Evolutionary conservation across 768 basidiomycete species (phyloP).

Genomic region (Cystofilobasidium macerans): DNA sequence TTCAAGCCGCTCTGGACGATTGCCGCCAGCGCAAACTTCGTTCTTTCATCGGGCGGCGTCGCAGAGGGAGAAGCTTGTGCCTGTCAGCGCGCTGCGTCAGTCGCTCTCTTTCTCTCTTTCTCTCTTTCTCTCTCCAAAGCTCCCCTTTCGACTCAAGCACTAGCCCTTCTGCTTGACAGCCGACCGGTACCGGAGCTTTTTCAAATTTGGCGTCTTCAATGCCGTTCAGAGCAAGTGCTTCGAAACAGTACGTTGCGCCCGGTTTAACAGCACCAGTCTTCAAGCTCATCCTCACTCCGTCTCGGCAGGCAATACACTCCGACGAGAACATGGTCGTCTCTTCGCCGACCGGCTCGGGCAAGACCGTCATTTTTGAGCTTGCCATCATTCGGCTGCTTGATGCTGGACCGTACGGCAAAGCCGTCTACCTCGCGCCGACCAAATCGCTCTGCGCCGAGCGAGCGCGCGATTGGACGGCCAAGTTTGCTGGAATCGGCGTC

Average conservation of each 20-base stretch:
- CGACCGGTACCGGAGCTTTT: slow-evolving; percentile 64
- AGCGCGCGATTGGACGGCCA: slow-evolving; percentile 66
- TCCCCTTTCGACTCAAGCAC: neutral
- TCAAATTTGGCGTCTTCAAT: slow-evolving; percentile 86
- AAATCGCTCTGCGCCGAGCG: slow-evolving; percentile 86
- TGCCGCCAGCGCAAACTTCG: neutral
- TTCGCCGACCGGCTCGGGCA: slow-evolving; percentile 92
- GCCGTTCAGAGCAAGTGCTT: slow-evolving; percentile 78
- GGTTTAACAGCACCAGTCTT: neutral
- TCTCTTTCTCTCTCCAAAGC: too few species aligned
- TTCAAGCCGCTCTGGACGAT: neutral
- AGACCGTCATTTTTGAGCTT: slow-evolving; percentile 80
- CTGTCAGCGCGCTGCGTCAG: slow-evolving; percentile 17
- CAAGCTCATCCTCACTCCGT: neutral
- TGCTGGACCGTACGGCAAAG: slow-evolving; percentile 46
- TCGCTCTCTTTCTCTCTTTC: neutral
- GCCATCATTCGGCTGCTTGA: slow-evolving; percentile 66
- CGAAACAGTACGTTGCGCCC: slow-evolving; percentile 48
- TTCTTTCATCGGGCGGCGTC: neutral
- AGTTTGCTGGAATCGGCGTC: slow-evolving; percentile 64
- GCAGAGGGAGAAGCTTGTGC: neutral
- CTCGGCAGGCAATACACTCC: slow-evolving; percentile 46
- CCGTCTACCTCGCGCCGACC: slow-evolving; percentile 86
- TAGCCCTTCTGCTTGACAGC: slow-evolving; percentile 43
- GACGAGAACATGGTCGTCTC: slow-evolving; percentile 40